Evolutionary conservation across 352 stramenopile species (phyloP).

Genomic region (Lagenidium sp.): DNA sequence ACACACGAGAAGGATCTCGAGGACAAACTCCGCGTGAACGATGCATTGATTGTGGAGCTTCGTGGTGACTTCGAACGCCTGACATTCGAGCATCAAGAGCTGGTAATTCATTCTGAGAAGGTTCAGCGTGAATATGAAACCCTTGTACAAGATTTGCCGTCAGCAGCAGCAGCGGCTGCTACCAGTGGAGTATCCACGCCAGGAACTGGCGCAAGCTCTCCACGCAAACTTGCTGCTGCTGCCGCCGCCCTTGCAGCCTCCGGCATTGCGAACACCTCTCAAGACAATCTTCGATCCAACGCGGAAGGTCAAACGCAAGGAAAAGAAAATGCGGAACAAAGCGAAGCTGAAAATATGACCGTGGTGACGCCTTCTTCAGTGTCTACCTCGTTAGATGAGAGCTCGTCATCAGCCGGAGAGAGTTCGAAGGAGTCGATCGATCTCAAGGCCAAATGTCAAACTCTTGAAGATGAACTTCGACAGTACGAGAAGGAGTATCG

Average conservation of each 20-base stretch:
- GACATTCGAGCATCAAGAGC: conserved; percentile 79
- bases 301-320: background rate
- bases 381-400: background rate
- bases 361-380: background rate
- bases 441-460: conserved; percentile 36
- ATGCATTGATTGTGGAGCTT: conserved; percentile 44
- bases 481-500: conserved; percentile 71
- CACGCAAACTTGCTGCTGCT: conserved; percentile 22
- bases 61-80: conserved; percentile 62
- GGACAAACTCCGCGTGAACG: conserved; percentile 54
- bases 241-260: background rate
- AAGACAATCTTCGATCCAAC: conserved; percentile 18
- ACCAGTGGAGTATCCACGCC: conserved; percentile 1
- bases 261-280: conserved; percentile 13
- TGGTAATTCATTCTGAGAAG: conserved; percentile 69
- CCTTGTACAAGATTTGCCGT: conserved; percentile 44
- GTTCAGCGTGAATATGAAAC: conserved; percentile 64
- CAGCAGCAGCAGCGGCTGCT: conserved; percentile 11
- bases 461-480: conserved; percentile 48
- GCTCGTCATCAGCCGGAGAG: conserved; percentile 20
- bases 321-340: background rate
- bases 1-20: conserved; percentile 48
- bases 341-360: background rate
- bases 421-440: conserved; percentile 33
- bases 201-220: no score